Evolutionary conservation across 345 rosid species (phyloP), one percentile per base, ranked within the genome.

Genomic region (Pistacia vera): DNA sequence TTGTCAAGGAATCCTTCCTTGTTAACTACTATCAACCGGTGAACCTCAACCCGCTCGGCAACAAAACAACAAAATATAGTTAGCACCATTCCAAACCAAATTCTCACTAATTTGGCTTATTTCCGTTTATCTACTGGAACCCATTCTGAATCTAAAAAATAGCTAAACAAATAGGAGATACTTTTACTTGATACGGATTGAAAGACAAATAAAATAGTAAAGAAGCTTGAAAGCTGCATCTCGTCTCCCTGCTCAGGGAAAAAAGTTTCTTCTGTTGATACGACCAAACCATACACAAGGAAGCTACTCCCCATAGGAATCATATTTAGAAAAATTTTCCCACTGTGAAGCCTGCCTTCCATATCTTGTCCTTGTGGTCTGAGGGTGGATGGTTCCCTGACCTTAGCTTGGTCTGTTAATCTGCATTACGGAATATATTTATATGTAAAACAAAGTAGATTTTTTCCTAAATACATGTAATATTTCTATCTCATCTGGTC

Each of bases 261-360:
- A 41, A 63, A 73, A 63, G 77, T 63, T 8, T 30, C 63, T 28
- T 30, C 61, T 28, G 62, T 33, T 36, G 64, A 68, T 16, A 18
- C 3, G 5, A 74, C 63, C 20, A 65, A 1, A 38, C 77, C 33
- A 38, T 48, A 54, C 22, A 54, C 44, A 8, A 66, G 11, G 54
- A 74, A 74, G 13, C 54, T 5, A 7, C 8, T 6, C 54, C 70
- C 64, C 8, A 64, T 62, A 2, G 64, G 63, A 20, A 38, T 9
- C 38, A 65, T 8, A 12, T 30, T 74, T 14, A 54, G 2, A n/a
- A 54, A 30, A 14, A 12, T 46, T 28, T 65, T 64, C 5, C 2
- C 54, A 35, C 7, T 30, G 33, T 30, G 33, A 30, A 1, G 33
- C 13, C 7, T 36, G 5, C 8, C 36, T 10, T n/a, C 35, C 8